Evolutionary conservation across 2,329 filamentous ascomycete genomes (phyloP), one percentile per base, ranked within the genome.

Genomic region (Diaporthe citrichinensis): DNA sequence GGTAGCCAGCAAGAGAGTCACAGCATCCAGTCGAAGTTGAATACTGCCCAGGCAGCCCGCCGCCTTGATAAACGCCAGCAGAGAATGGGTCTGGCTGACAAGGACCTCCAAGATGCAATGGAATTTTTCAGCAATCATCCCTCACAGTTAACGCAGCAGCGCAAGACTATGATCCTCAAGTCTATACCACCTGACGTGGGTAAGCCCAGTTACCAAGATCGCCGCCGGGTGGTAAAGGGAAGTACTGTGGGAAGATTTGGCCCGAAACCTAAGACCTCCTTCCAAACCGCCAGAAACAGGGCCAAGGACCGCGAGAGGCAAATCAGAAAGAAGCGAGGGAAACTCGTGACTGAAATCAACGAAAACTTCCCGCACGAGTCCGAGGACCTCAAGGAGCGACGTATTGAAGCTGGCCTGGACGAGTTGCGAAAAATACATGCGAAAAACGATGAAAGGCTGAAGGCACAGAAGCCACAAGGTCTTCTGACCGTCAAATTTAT

Each of bases 351-450:
- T 3, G 7, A 69, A 69, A 34, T 25, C 9, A 51, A 41, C 14
- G 14, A 44, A n/a, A 23, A 67, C 5, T 65, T 69, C 34, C 34
- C 58, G 17, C 3, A 71, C 41, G 53, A 76, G 72, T 39, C 74
- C 17, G 49, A 67, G 25, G 49, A 53, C 2, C 2, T 31, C 23
- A 72, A 58, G 14, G 58, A 68, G 31, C 15, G 2, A 8, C 41
- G 55, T 15, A 44, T 76, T n/a, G 23, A 53, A 9, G 51, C 34
- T 23, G 44, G 53, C 20, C 34, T 53, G 23, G 59, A 34, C 28
- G n/a, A 51, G 25, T 65, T 72, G 46, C n/a, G 23, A 10, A 12
- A 57, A 23, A 71, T 4, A 51, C 34, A 53, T 15, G 51, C 23
- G 25, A 68, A 28, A 36, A 71, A 67, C 14, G 71, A 73, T 10